A percentile compares a stretch with the other conserved stretches of the same genome.
phyloP scores from a whole-genome alignment of 441 rosid genomes.

The Eutrema salsugineum region DNA sequence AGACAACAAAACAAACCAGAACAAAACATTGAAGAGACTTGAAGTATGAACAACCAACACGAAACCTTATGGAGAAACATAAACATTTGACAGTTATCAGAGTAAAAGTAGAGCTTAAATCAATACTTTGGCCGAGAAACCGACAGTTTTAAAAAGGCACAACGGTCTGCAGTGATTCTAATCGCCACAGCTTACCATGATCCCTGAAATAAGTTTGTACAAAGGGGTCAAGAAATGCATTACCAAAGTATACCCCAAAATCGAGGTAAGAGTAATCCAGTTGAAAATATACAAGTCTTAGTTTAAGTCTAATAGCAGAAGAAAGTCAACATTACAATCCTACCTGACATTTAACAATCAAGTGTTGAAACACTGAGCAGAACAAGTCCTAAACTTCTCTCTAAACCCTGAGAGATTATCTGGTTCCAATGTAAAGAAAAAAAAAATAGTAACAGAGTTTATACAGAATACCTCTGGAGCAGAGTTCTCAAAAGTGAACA shows the following conservation, averaged over 20 bases:
- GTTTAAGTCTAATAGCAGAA: not conserved
- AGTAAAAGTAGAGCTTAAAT: too few relatives aligned
- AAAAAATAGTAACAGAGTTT: constrained; percentile 7
- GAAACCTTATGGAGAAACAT: not conserved
- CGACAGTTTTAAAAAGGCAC: constrained; percentile 94
- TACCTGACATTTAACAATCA: not conserved
- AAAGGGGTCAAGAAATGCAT: not conserved
- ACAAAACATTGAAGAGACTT: not conserved
- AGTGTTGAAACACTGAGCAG: not conserved
- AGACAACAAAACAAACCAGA: too few relatives aligned
- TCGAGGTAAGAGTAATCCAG: not conserved
- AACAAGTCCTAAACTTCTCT: not conserved
- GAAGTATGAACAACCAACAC: not conserved
- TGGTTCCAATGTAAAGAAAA: not conserved
- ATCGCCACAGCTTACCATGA: constrained; percentile 98
- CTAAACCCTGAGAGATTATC: not conserved
- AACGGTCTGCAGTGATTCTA: constrained; percentile 91
- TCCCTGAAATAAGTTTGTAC: constrained; percentile 46
- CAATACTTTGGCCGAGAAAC: constrained; percentile 92
- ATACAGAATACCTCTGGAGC: constrained; percentile 67
- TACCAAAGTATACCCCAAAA: too few relatives aligned
- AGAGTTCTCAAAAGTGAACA: constrained; percentile 95
- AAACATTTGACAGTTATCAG: too few relatives aligned
- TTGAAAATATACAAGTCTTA: not conserved
- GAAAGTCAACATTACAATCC: not conserved